phyloP scores from a whole-genome alignment of 768 basidiomycete species.

The Punctularia strigosozonata region DNA sequence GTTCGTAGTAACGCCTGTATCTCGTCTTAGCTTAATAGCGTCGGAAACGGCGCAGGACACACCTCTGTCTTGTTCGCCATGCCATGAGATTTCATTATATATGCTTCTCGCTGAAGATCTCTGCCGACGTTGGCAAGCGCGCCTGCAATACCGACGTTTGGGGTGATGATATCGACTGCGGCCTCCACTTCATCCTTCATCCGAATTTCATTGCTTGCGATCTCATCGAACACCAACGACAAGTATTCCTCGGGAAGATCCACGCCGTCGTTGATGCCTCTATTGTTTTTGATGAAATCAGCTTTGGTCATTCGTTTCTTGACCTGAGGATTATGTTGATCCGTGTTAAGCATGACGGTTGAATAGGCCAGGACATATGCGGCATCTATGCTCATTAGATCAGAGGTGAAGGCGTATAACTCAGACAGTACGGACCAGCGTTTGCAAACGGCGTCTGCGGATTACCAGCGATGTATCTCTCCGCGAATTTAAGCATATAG shows the following conservation, averaged over 20 bases:
- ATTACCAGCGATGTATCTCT: conserved; percentile 89
- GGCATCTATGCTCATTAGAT: conserved; percentile 41
- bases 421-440: conserved; percentile 52
- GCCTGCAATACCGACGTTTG: conserved; percentile 65
- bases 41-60: no score
- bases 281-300: conserved; percentile 91
- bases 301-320: conserved; percentile 89
- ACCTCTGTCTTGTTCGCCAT: conserved; percentile 98
- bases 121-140: conserved; percentile 84
- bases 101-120: conserved; percentile 93
- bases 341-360: conserved; percentile 92
- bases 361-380: conserved; percentile 95
- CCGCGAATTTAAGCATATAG: conserved; percentile 97
- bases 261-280: conserved; percentile 87
- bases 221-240: conserved; percentile 77
- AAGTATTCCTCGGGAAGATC: conserved; percentile 85
- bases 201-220: conserved; percentile 83
- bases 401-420: neutral
- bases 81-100: conserved; percentile 87
- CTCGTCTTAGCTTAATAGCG: no score
- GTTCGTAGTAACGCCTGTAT: conserved; percentile 80
- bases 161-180: conserved; percentile 26
- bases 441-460: conserved; percentile 80
- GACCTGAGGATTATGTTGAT: conserved; percentile 90
- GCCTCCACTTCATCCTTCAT: conserved; percentile 97